These are phyloP conservation scores for Penicillium goetzii DNA, from an alignment of 495 filamentous ascomycete species.

Conservation along the genomic window DNA sequence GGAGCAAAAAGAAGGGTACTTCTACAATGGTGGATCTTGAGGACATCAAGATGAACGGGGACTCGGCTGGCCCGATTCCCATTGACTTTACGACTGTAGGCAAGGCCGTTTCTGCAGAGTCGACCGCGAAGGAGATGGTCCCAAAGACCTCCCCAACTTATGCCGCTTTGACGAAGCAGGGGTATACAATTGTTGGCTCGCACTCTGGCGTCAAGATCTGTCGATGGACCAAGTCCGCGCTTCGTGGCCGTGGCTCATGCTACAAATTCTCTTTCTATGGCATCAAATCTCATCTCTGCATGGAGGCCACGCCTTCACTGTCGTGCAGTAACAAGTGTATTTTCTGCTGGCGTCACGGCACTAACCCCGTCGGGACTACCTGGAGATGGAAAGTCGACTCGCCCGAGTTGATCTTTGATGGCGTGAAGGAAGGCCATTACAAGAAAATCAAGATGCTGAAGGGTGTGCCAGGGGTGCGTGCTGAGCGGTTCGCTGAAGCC, in stretches of 20 bases:
- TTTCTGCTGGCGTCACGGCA: conserved; percentile 98
- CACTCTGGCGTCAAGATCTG: conserved; percentile 98
- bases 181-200: conserved; percentile 91
- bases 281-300: conserved; percentile 92
- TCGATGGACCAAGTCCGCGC: conserved; percentile 96
- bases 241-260: conserved; percentile 93
- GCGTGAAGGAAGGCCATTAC: conserved; percentile 90
- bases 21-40: conserved; percentile 75
- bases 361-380: conserved; percentile 92
- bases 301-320: conserved; percentile 94
- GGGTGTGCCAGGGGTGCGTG: conserved; percentile 87
- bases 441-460: conserved; percentile 97
- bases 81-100: conserved; percentile 83
- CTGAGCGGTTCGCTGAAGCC: conserved; percentile 89
- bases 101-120: conserved; percentile 43
- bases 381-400: conserved; percentile 96
- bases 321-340: conserved; percentile 98
- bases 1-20: conserved; percentile 38
- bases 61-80: conserved; percentile 61
- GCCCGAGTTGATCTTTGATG: conserved; percentile 83
- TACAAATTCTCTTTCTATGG: conserved; percentile 98
- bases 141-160: conserved; percentile 87
- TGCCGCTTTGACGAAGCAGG: conserved; percentile 87
- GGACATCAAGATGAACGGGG: conserved; percentile 68
- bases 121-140: conserved; percentile 82